Evolutionary conservation across 2,329 filamentous ascomycete genomes (phyloP), one percentile per base, ranked within the genome.

Genomic region (Helicocarpus griseus): DNA sequence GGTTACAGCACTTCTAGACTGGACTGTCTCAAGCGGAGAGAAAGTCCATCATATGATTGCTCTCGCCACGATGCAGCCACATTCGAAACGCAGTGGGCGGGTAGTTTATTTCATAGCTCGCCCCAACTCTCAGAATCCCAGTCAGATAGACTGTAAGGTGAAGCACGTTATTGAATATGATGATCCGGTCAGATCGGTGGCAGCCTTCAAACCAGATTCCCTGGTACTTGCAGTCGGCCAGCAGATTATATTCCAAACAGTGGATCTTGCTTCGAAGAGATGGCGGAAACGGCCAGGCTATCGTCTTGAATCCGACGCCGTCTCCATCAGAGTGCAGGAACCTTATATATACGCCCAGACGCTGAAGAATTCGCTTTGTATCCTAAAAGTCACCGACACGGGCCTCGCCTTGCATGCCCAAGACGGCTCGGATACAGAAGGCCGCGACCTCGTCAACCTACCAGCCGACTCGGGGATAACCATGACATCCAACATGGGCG

Each of bases 321-420:
- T 77, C 5, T 70, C 75, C 6, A 68, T 82, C 39, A 75, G 75
- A 1, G 69, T 74, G 13, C 64, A 68, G 7, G 64, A 65, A 2
- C 65, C 69, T 1, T 69, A 72, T 22, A 70, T 83, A 26, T 76
- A 79, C 54, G 68, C 82, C 44, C 76, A 79, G 1, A 82, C 78
- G 1, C 63, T 71, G 2, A 64, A 68, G 36, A 75, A 82, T 55
- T 82, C 79, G 0, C 68, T 81, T 9, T 63, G 77, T 28, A 69
- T 74, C 21, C 71, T 76, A 35, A 63, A 72, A 52, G 61, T 77
- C 7, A 55, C 59, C 52, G 45, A 67, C n/a, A 61, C 64, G 13
- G 63, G 62, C 13, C 56, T 74, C 19, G 48, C 54, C 21, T 57
- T 69, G 4, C 61, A 67, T 54, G 67, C 56, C 5, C 65, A 68